A percentile compares a stretch with the other conserved stretches of the same genome.
Conservation (phyloP, 306 rosid genomes). For the Quercus suber region DNA sequence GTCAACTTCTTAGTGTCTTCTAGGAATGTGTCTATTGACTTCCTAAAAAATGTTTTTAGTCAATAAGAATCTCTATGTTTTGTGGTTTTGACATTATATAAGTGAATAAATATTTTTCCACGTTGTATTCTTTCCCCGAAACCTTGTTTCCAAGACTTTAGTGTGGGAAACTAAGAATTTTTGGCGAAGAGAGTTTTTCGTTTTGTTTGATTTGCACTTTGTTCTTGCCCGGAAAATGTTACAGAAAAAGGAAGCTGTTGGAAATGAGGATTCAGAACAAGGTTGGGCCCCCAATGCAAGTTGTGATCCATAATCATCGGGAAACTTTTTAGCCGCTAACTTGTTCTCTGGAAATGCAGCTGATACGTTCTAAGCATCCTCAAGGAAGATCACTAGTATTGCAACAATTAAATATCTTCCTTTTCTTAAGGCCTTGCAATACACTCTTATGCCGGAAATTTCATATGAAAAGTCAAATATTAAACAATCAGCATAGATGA, state of each 20-base stretch:
- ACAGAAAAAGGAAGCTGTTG: not conserved
- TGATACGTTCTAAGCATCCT: too few species aligned
- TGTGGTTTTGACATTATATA: not conserved
- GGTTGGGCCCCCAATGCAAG: not conserved
- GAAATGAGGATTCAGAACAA: not conserved
- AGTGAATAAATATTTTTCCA: too few species aligned
- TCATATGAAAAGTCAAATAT: too few species aligned
- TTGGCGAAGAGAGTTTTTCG: not conserved
- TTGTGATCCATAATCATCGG: not conserved
- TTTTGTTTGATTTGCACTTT: not conserved
- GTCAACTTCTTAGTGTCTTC: too few species aligned
- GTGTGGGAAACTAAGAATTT: not conserved
- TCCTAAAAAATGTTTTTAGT: not conserved
- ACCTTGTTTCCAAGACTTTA: not conserved
- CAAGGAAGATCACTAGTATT: too few species aligned
- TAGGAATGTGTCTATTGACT: too few species aligned
- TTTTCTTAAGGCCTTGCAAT: too few species aligned
- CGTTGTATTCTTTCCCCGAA: not conserved
- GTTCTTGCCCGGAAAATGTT: not conserved
- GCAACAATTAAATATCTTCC: too few species aligned
- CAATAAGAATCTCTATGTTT: not conserved
- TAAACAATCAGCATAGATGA: too few species aligned
- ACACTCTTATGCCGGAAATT: too few species aligned
- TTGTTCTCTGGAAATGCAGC: too few species aligned
- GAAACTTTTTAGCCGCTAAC: too few species aligned